Evolutionary conservation across 225 moss, liverwort and hornwort species (phyloP), one percentile per base, ranked within the genome.

Genomic region (Sphagnum tenellum): DNA sequence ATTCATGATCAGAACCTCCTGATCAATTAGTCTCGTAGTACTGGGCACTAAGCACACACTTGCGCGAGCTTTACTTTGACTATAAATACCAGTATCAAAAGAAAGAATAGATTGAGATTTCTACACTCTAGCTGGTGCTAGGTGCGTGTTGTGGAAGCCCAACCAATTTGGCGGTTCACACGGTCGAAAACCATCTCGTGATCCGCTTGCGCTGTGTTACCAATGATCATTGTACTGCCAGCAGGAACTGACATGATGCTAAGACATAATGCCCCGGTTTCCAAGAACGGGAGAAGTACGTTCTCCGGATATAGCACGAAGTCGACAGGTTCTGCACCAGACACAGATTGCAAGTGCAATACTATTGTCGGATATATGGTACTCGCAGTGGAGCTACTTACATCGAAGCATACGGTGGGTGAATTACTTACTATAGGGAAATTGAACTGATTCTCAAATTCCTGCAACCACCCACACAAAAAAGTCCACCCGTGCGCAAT

Each of bases 191-290:
- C 73, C 11, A 83, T 57, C 10, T 72, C 57, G 7, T 66, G 49
- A 57, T 84, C 71, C 50, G 74, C 74, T 29, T 77, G 66, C 55
- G 74, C 69, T 2, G 66, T 6, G 48, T 80, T 84, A 8, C 84
- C 84, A 12, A 84, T 62, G 46, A 84, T 73, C 29, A 29, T 29
- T 29, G 1, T 0, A n/a, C n/a, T n/a, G 29, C 29, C 29, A 29
- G 29, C 29, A 67, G 72, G 2, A 77, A 56, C 12, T 3, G 13
- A 4, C 67, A 62, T 0, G 66, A 52, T 69, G 64, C 14, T 68
- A 57, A 48, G 54, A 10, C 12, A 84, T 49, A n/a, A n/a, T n/a
- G 55, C 72, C 70, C 2, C 48, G 2, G 3, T 67, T 57, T 12
- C 52, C 13, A 4, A 12, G 4, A 47, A 45, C 59, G 29, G n/a